Percentiles rank a stretch among this genome's conserved stretches.
Evolutionary conservation across 2,329 filamentous ascomycete species (phyloP).

Genomic region (Fusarium praegraminearum): DNA sequence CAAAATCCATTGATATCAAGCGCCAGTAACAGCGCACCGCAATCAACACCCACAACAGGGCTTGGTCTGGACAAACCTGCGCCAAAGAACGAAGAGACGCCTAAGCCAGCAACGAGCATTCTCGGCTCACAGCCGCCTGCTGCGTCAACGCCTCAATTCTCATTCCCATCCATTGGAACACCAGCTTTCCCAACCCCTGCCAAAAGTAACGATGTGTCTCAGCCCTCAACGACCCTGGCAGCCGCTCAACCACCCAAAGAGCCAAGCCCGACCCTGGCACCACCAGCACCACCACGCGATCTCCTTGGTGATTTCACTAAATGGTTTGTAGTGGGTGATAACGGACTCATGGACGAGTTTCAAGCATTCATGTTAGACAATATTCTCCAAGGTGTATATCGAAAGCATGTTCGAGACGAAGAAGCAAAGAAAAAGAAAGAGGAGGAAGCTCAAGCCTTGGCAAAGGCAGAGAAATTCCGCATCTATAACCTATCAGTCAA

Average conservation of each 20-base stretch:
- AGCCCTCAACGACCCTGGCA: slow-evolving; percentile 7
- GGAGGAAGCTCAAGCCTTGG: slow-evolving; percentile 61
- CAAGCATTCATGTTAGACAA: slow-evolving; percentile 59
- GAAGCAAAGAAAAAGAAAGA: slow-evolving; percentile 58
- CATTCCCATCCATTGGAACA: slow-evolving; percentile 18
- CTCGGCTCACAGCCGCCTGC: slow-evolving; percentile 1
- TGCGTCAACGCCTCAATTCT: slow-evolving; percentile 19
- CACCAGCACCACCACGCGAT: slow-evolving; percentile 52
- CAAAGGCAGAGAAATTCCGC: slow-evolving; percentile 62
- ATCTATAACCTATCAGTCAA: slow-evolving; percentile 63
- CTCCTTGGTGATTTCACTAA: slow-evolving; percentile 62
- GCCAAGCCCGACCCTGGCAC: slow-evolving; percentile 14
- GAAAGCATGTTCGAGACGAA: slow-evolving; percentile 56
- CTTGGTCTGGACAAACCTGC: neutral
- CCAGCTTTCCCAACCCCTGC: slow-evolving; percentile 8
- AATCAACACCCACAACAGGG: slow-evolving; percentile 1
- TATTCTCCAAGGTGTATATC: slow-evolving; percentile 58
- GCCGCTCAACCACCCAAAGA: slow-evolving; percentile 17
- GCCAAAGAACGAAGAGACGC: slow-evolving; percentile 1
- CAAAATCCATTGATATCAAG: slow-evolving; percentile 1
- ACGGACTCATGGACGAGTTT: slow-evolving; percentile 65
- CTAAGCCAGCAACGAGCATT: slow-evolving; percentile 9
- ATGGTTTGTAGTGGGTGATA: slow-evolving; percentile 68
- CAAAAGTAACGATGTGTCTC: neutral
- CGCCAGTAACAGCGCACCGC: neutral